These are phyloP conservation scores for Colletotrichum endophyticum DNA, from an alignment of 2,329 filamentous ascomycete species.

Conservation along the genomic window DNA sequence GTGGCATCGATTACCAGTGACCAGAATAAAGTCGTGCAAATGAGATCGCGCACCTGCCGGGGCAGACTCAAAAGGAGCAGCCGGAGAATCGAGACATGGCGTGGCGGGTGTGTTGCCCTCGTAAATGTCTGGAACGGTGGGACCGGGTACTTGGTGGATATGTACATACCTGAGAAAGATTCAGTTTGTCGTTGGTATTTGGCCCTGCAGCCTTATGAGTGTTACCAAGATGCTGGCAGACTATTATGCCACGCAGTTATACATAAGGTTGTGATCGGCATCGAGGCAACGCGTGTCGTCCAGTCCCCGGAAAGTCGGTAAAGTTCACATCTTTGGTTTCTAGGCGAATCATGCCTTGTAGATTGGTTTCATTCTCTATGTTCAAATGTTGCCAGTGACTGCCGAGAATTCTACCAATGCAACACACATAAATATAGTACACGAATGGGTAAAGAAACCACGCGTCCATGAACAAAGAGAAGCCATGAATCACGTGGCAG, in stretches of 20 bases:
- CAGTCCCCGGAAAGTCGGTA: not conserved
- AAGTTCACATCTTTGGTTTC: not conserved
- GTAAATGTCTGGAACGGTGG: not conserved
- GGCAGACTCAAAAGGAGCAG: not conserved
- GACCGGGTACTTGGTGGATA: not conserved
- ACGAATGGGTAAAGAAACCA: not conserved
- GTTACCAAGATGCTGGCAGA: not conserved
- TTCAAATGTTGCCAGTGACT: not conserved
- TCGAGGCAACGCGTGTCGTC: not conserved
- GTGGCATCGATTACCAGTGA: fast-evolving
- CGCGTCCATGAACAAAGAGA: not conserved
- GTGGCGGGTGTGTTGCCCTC: not conserved
- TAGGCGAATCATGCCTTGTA: not conserved
- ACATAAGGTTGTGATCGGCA: not conserved
- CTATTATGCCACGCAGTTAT: not conserved
- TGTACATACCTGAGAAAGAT: not conserved
- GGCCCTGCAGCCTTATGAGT: not conserved
- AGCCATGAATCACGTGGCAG: not conserved
- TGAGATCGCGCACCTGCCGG: not conserved
- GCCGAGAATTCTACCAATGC: fast-evolving
- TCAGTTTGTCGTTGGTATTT: not conserved
- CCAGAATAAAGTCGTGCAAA: not conserved
- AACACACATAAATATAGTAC: not conserved
- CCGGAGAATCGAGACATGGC: not conserved
- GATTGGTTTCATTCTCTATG: not conserved